Evolutionary conservation across 2,329 filamentous ascomycete species (phyloP).

Genomic region (Ceratocystis cacaofunesta): DNA sequence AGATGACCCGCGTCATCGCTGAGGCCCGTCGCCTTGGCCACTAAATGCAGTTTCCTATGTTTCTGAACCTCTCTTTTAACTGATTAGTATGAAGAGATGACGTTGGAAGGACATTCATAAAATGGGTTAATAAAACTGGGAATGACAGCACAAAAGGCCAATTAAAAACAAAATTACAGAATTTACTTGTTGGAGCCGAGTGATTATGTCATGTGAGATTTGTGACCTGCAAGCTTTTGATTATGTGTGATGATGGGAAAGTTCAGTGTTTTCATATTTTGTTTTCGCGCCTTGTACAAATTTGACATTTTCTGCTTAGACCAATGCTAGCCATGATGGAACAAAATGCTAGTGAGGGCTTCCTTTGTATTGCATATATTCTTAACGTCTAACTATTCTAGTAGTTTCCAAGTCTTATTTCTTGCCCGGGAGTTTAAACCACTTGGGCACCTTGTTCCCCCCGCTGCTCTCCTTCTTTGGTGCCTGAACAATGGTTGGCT

Average conservation of each 20-base stretch:
- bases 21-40: constrained; percentile 63
- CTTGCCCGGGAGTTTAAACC: constrained; percentile 57
- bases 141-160: constrained; percentile 17
- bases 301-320: too few relatives aligned
- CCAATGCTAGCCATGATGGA: too few relatives aligned
- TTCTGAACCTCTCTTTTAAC: constrained; percentile 2
- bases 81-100: neutral
- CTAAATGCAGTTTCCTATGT: constrained; percentile 29
- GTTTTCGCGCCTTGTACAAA: neutral
- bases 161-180: constrained; percentile 13
- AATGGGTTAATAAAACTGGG: constrained; percentile 13
- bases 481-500: constrained; percentile 17
- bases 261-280: neutral
- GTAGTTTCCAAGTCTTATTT: constrained; percentile 32
- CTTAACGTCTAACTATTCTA: too few relatives aligned
- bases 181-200: neutral
- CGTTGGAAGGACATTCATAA: constrained; percentile 7
- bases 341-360: too few relatives aligned
- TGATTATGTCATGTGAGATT: neutral
- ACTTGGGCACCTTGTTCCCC: constrained; percentile 46
- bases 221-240: neutral
- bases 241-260: neutral
- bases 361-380: too few relatives aligned
- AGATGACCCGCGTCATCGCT: constrained; percentile 94
- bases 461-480: constrained; percentile 25